Percentiles rank a stretch among this genome's conserved stretches.
These are phyloP conservation scores for Boletellus ananas DNA, from an alignment of 768 basidiomycete genomes.

Conservation along the genomic window DNA sequence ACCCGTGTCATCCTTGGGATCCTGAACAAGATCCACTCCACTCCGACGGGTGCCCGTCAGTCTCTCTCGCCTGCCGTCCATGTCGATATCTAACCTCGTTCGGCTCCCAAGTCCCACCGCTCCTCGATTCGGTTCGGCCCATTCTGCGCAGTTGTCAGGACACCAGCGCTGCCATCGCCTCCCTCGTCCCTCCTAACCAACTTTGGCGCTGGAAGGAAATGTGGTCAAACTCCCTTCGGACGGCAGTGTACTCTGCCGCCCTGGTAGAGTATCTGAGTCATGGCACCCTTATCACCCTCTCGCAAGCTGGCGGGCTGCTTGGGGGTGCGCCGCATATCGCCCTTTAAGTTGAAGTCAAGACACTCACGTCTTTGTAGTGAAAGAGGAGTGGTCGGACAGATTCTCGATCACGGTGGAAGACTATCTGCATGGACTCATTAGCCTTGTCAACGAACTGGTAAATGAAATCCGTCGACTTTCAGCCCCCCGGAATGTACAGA, in stretches of 20 bases:
- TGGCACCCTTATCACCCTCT: slow-evolving; percentile 56
- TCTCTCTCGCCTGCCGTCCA: slow-evolving; percentile 10
- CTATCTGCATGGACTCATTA: slow-evolving; percentile 78
- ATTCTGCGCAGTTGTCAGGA: slow-evolving; percentile 53
- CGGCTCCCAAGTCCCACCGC: slow-evolving; percentile 47
- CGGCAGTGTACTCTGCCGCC: slow-evolving; percentile 61
- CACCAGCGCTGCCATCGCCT: slow-evolving; percentile 48
- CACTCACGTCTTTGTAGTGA: slow-evolving; percentile 42
- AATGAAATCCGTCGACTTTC: slow-evolving; percentile 19
- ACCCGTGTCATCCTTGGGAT: slow-evolving; percentile 67
- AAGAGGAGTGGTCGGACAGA: slow-evolving; percentile 65
- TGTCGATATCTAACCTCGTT: slow-evolving; percentile 8
- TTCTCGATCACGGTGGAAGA: slow-evolving; percentile 67
- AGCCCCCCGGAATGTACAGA: not conserved
- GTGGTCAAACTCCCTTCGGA: slow-evolving; percentile 70
- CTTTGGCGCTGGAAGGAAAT: slow-evolving; percentile 85
- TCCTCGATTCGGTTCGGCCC: slow-evolving; percentile 56
- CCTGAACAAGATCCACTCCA: slow-evolving; percentile 78
- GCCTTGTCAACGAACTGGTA: slow-evolving; percentile 77
- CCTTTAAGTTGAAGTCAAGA: not conserved
- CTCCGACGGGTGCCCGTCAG: slow-evolving; percentile 56
- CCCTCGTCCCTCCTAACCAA: slow-evolving; percentile 62
- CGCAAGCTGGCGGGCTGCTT: slow-evolving; percentile 48
- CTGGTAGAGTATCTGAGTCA: slow-evolving; percentile 61
- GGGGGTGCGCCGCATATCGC: slow-evolving; percentile 52